Evolutionary conservation across 495 filamentous ascomycete genomes (phyloP), one percentile per base, ranked within the genome.

Genomic region (Margaritispora aquatica): DNA sequence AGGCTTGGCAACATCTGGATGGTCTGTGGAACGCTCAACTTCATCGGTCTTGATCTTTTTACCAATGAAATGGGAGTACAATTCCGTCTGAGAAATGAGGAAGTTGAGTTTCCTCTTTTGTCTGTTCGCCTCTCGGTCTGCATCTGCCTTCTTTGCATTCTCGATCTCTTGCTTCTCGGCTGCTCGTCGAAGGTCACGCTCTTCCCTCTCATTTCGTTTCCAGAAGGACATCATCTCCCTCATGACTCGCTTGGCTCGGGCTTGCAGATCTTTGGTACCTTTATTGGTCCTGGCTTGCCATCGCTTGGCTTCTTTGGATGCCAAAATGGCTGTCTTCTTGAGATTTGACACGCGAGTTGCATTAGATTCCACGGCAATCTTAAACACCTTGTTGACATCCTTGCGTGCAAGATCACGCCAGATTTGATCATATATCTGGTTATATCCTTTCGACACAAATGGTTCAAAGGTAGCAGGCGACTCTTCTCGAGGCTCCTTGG

Each of bases 141-240:
- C 93, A 73, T 99, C 94, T 53, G 90, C 92, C 74, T 91, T 95
- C 74, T 92, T 92, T 23, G 94, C 93, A 63, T 92, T 93, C 69
- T 99, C 94, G 20, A 97, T 83, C 73, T 97, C 95, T 71, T 97
- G 92, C 69, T 87, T 89, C 77, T 99, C 94, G 15, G 94, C 95
- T 49, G 89, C 83, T 69, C 96, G 95, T 52, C 94, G 86, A 58
- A 96, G 76, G 67, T 97, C 94, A 60, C 95, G 88, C 73, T 99
- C 94, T 67, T 97, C 95, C 38, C 92, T 84, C 74, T 99, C 94
- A 72, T 99, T 99, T 51, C 92, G 88, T 71, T 97, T 97, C 94
- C 94, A 99, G 84, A 97, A 99, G 26, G 88, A 83, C 85, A 97
- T 94, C 94, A 99, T 99, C 74, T 99, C 94, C 64, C 94, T 85